Conservation (phyloP, 2,329 filamentous ascomycete genomes). For the Phaeosphaeria sp. region DNA sequence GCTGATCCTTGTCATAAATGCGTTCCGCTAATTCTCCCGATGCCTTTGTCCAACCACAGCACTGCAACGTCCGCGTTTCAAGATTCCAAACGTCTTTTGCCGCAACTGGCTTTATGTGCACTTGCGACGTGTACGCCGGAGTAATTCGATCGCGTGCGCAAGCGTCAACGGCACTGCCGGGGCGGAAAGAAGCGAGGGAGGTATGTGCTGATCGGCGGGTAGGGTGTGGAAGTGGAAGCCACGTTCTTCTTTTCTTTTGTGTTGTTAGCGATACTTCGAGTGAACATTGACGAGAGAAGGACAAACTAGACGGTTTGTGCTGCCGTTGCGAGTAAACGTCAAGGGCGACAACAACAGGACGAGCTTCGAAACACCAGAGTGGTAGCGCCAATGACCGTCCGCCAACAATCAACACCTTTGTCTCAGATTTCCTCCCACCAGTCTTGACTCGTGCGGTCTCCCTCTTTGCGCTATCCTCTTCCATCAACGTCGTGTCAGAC, state of each 20-base stretch:
- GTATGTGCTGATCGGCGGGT: not conserved
- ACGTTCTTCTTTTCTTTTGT: not conserved
- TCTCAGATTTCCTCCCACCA: not conserved
- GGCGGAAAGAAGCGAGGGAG: not conserved
- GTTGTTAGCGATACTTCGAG: not conserved
- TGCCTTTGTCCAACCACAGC: not conserved
- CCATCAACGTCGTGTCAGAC: not conserved
- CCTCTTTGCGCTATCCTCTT: not conserved
- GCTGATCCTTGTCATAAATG: not conserved
- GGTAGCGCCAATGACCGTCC: not conserved
- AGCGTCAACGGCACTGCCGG: not conserved
- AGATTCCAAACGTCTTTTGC: slow-evolving; percentile 16
- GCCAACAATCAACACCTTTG: not conserved
- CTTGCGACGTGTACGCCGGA: slow-evolving; percentile 6
- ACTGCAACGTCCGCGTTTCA: slow-evolving; percentile 10
- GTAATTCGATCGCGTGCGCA: slow-evolving; percentile 6
- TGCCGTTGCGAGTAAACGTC: too few relatives aligned
- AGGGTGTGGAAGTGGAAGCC: not conserved
- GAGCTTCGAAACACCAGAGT: not conserved
- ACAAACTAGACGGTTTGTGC: too few relatives aligned
- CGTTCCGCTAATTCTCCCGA: not conserved
- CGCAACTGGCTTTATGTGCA: slow-evolving; percentile 9
- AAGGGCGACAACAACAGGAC: not conserved
- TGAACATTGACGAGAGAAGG: not conserved
- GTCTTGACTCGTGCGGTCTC: not conserved